Percentiles rank a stretch among this genome's conserved stretches.
These are phyloP conservation scores for Pholiota adiposa DNA, from an alignment of 1,284 basidiomycete genomes.

Conservation along the genomic window DNA sequence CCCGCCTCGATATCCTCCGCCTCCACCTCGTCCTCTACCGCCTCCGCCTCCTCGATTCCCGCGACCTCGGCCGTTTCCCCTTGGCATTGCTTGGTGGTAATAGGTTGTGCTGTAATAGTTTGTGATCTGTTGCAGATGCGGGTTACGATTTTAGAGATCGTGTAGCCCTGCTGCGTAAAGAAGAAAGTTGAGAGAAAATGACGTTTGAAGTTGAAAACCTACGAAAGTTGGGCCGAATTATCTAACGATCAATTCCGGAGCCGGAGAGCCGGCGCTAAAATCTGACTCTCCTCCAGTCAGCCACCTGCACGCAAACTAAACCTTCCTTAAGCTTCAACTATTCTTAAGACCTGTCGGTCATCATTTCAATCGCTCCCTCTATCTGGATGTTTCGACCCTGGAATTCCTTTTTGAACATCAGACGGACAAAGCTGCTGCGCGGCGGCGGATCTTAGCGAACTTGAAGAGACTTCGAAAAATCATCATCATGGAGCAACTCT, in stretches of 20 bases:
- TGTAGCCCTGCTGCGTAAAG: not conserved
- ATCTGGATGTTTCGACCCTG: too few species aligned
- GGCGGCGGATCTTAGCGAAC: too few species aligned
- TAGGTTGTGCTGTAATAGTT: not conserved
- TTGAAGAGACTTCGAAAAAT: too few species aligned
- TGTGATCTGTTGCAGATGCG: not conserved
- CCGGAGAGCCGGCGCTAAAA: not conserved
- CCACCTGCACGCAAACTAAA: not conserved
- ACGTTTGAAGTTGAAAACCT: not conserved
- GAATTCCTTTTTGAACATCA: too few species aligned
- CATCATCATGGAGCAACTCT: too few species aligned
- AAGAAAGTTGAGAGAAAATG: not conserved
- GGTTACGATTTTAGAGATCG: not conserved
- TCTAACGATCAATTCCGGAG: not conserved
- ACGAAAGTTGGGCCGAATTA: not conserved
- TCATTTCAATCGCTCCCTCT: too few species aligned
- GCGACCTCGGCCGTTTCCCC: conserved; percentile 19
- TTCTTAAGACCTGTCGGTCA: too few species aligned
- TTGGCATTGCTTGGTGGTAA: conserved; percentile 2
- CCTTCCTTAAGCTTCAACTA: too few species aligned
- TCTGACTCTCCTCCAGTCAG: not conserved
- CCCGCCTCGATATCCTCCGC: conserved; percentile 23
- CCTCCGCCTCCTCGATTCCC: conserved; percentile 22
- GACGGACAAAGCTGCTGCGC: too few species aligned
- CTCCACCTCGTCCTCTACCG: conserved; percentile 17